Evolutionary conservation across 2,329 filamentous ascomycete genomes (phyloP), one percentile per base, ranked within the genome.

Genomic region (Apiospora pterosperma): DNA sequence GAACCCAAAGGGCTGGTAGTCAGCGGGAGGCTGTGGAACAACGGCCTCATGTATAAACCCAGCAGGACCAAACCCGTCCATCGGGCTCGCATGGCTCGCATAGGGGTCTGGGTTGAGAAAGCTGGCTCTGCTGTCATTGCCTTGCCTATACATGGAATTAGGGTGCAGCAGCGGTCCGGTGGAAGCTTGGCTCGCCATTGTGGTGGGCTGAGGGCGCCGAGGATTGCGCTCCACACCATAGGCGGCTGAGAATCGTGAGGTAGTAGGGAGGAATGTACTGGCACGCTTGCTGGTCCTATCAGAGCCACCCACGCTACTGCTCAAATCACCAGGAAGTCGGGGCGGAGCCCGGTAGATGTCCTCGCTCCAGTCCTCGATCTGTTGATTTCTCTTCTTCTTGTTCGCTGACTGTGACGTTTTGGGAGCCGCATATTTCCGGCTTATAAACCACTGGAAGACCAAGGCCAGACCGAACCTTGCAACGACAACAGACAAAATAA

Each of bases 41-140:
- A 99, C 96, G 42, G 92, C 86, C 77, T 97, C 94, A 75, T 98
- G 95, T 64, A 98, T 96, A 76, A 97, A 97, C n/a, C 94, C 95
- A 38, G 92, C 89, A 8, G 95, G 93, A 7, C 94, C 94, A 42
- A 90, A 87, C 0, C 89, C 90, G 60, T 95, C 92, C 12, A 84
- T 78, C 5, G 84, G 80, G 63, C 76, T 85, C 31, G 87, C 84
- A 48, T 84, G 85, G 65, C 74, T 79, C 5, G 78, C 78, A 70
- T 87, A 87, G 0, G 84, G 81, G 63, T 88, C 86, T 0, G 85
- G 81, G 58, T 86, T 84, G 64, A 91, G 80, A 74, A 93, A 86
- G 76, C 90, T 93, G 55, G 80, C 81, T 42, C 86, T 84, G 74
- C 87, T 89, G 68, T 86, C 84, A 69, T 90, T 88, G 65, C 79